Evolutionary conservation across 192 early-diverging fungal genomes (phyloP).

Genomic region (Powellomyces hirtus): DNA sequence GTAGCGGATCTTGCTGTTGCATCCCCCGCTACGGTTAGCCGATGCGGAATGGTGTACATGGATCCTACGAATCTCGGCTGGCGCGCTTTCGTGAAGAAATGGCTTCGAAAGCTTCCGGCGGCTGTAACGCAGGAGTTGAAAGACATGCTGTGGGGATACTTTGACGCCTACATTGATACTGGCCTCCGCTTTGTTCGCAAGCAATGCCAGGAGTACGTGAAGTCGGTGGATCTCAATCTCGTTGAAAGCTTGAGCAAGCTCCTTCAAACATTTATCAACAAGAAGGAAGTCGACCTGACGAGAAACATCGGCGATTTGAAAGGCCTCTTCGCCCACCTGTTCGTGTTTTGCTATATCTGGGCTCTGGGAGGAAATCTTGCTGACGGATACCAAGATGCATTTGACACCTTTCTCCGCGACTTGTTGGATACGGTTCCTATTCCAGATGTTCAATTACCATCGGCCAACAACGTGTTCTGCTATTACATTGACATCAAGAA

Average conservation of each 20-base stretch:
- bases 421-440: constrained; percentile 44
- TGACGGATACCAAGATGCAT: constrained; percentile 55
- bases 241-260: constrained; percentile 51
- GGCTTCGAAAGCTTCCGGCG: constrained; percentile 42
- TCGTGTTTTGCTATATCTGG: constrained; percentile 61
- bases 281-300: constrained; percentile 44
- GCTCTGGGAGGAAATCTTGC: constrained; percentile 57
- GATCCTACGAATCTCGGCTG: constrained; percentile 56
- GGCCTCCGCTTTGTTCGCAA: constrained; percentile 53
- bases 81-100: constrained; percentile 47
- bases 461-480: constrained; percentile 50
- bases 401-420: constrained; percentile 57
- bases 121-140: constrained; percentile 38
- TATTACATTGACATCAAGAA: constrained; percentile 53
- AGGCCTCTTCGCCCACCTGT: constrained; percentile 44
- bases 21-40: constrained; percentile 59
- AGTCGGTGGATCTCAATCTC: constrained; percentile 53
- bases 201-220: constrained; percentile 51
- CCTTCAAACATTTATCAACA: constrained; percentile 47
- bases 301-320: constrained; percentile 39
- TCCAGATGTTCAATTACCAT: constrained; percentile 46
- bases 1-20: constrained; percentile 63
- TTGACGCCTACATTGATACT: constrained; percentile 45
- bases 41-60: constrained; percentile 66
- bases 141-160: constrained; percentile 37